phyloP scores from a whole-genome alignment of 2,329 filamentous ascomycete species.

The Pseudomassariella vexata region DNA sequence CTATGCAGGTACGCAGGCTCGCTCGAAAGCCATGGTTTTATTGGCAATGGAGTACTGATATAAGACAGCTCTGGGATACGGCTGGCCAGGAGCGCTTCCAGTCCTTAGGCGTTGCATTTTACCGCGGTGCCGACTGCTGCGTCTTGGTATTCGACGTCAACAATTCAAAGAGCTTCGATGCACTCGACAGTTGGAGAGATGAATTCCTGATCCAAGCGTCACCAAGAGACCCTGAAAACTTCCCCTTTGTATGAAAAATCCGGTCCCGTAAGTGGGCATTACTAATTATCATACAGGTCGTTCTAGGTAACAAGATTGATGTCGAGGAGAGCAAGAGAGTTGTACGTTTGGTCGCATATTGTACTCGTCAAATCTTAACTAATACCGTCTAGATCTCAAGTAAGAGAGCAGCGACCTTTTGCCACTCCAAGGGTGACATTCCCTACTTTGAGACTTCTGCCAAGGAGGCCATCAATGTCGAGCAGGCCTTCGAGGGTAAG shows the following conservation, averaged over 20 bases:
- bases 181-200: constrained; percentile 95
- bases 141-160: constrained; percentile 98
- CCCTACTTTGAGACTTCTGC: constrained; percentile 99
- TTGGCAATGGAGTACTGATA: constrained; percentile 8
- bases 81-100: constrained; percentile 97
- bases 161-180: constrained; percentile 98
- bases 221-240: constrained; percentile 92
- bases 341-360: constrained; percentile 49
- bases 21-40: neutral
- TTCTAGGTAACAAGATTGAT: constrained; percentile 98
- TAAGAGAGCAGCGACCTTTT: constrained; percentile 95
- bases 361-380: too few species aligned
- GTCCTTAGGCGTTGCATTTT: constrained; percentile 94
- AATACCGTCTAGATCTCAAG: constrained; percentile 85
- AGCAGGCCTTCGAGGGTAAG: constrained; percentile 68
- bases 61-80: constrained; percentile 84
- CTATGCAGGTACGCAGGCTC: constrained; percentile 72
- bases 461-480: constrained; percentile 97
- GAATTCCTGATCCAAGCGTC: constrained; percentile 98
- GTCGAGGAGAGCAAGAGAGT: constrained; percentile 96
- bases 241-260: constrained; percentile 75
- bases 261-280: neutral
- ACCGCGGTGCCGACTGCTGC: constrained; percentile 95
- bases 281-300: constrained; percentile 52
- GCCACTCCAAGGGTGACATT: constrained; percentile 93